These are phyloP conservation scores for Xylariaceae sp. DNA, from an alignment of 2,329 filamentous ascomycete species.

Conservation along the genomic window DNA sequence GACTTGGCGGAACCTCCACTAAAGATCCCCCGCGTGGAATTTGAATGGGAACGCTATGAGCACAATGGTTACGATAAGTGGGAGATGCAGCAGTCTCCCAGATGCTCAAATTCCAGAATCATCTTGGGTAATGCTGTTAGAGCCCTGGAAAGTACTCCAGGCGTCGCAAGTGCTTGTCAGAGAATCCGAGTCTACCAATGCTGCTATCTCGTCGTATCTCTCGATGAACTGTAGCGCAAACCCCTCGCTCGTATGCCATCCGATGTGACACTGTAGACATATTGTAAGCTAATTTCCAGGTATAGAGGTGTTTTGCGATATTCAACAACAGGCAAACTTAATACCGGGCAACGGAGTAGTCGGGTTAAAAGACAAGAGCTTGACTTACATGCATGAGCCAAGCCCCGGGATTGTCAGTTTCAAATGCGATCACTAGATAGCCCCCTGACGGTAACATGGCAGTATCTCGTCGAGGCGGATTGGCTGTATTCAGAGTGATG, in stretches of 20 bases:
- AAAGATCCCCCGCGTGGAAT: too few relatives aligned
- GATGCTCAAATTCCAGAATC: conserved; percentile 20
- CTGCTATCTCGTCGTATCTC: conserved; percentile 20
- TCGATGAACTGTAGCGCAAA: conserved; percentile 25
- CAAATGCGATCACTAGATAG: conserved; percentile 55
- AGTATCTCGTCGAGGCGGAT: conserved; percentile 56
- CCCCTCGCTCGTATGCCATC: conserved; percentile 28
- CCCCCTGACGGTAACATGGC: conserved; percentile 51
- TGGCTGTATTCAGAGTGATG: conserved; percentile 45
- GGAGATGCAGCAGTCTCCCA: too few relatives aligned
- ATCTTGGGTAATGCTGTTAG: conserved; percentile 6
- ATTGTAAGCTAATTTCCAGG: too few relatives aligned
- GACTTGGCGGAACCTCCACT: too few relatives aligned
- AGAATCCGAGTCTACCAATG: conserved; percentile 4
- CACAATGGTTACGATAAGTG: too few relatives aligned
- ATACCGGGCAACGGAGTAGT: too few relatives aligned
- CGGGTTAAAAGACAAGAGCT: too few relatives aligned
- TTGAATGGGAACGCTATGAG: too few relatives aligned
- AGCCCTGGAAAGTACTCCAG: conserved; percentile 16
- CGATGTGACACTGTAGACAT: conserved; percentile 34
- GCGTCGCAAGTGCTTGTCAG: conserved; percentile 13
- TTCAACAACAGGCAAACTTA: too few relatives aligned
- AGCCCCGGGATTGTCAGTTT: conserved; percentile 58
- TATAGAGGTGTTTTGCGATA: too few relatives aligned
- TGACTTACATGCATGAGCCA: conserved; percentile 53